phyloP scores from a whole-genome alignment of 78 protist species.

The Parvularia atlantis region DNA sequence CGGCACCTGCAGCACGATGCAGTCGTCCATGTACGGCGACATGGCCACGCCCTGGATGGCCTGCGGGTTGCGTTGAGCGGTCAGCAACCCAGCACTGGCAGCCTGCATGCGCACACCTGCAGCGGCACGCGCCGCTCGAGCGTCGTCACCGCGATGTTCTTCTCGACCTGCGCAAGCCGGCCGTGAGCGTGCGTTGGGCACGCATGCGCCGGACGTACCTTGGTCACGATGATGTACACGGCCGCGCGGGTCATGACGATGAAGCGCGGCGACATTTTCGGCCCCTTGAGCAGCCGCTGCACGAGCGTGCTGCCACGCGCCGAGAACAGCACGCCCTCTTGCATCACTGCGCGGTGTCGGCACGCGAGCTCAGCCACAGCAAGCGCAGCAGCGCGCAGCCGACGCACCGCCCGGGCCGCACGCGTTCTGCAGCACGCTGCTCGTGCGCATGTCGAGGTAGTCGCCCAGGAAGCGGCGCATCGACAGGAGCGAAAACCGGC shows the following conservation, averaged over 20 bases:
- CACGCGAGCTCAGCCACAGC: too few species aligned
- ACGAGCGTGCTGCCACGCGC: too few species aligned
- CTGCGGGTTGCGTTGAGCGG: too few species aligned
- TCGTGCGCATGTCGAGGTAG: background rate
- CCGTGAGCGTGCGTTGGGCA: too few species aligned
- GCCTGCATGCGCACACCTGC: too few species aligned
- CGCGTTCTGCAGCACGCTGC: background rate
- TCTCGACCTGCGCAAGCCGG: background rate
- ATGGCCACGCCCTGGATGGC: background rate
- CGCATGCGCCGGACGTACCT: too few species aligned
- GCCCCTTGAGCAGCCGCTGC: too few species aligned
- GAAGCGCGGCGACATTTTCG: background rate
- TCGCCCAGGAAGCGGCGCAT: constrained; percentile 1
- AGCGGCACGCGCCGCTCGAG: constrained; percentile 1
- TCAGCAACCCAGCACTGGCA: too few species aligned
- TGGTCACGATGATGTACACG: background rate
- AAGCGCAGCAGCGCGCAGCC: too few species aligned
- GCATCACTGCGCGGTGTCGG: too few species aligned
- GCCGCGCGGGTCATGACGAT: background rate
- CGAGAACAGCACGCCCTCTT: too few species aligned
- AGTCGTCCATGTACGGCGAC: background rate
- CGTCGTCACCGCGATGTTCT: background rate
- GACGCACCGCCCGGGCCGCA: too few species aligned
- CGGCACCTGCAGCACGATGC: constrained; percentile 3
- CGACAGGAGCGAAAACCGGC: background rate